Evolutionary conservation across 2,329 filamentous ascomycete genomes (phyloP).

Genomic region (Cercospora sp.): DNA sequence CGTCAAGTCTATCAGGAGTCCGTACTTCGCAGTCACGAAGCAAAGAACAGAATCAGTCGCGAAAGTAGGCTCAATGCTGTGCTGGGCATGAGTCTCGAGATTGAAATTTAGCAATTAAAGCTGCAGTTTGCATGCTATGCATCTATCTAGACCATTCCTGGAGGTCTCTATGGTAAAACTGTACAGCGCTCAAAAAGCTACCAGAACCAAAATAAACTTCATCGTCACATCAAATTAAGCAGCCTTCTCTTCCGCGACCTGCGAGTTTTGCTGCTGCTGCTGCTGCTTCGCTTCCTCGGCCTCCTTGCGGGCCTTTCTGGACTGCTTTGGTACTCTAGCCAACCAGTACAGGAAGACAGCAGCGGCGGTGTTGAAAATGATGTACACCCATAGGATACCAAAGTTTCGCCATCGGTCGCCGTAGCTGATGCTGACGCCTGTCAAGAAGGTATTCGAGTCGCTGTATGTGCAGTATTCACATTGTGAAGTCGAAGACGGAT

Average conservation of each 20-base stretch:
- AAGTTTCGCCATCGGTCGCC: conserved; percentile 54
- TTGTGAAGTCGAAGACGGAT: conserved; percentile 38
- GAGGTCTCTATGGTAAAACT: background rate
- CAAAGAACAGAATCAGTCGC: background rate
- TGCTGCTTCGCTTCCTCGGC: conserved; percentile 36
- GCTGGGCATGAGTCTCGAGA: background rate
- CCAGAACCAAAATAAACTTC: background rate
- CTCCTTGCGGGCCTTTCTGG: conserved; percentile 48
- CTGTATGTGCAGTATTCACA: conserved; percentile 47
- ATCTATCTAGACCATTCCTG: background rate
- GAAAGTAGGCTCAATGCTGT: background rate
- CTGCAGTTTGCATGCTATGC: background rate
- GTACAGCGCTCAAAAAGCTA: background rate
- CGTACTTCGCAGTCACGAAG: background rate
- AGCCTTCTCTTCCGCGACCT: background rate
- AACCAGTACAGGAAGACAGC: conserved; percentile 58
- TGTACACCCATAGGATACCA: conserved; percentile 56
- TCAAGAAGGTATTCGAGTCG: conserved; percentile 48
- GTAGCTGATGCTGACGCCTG: conserved; percentile 46
- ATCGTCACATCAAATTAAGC: background rate
- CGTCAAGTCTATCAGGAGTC: background rate
- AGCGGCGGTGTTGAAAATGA: conserved; percentile 53
- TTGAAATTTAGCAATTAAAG: background rate
- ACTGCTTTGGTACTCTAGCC: conserved; percentile 54
- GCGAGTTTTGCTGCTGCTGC: background rate